phyloP scores from a whole-genome alignment of 129 eudicot genomes.

The Artemisia argyi region DNA sequence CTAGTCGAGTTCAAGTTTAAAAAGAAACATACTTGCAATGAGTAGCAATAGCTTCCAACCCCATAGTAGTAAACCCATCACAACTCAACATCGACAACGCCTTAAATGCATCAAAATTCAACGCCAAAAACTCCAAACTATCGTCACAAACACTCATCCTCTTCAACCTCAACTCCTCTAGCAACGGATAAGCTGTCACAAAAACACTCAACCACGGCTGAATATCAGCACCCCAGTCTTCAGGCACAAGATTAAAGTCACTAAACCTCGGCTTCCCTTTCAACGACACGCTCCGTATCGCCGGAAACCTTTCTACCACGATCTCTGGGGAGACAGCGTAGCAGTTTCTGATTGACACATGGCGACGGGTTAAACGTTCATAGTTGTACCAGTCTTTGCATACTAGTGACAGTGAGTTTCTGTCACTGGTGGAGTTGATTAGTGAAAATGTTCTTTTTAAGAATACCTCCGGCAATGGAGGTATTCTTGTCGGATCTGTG shows the following conservation, averaged over 20 bases:
- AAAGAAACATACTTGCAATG: constrained; percentile 60
- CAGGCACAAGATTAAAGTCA: constrained; percentile 78
- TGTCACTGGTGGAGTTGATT: constrained; percentile 51
- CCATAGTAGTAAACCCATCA: constrained; percentile 80
- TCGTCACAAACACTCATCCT: constrained; percentile 74
- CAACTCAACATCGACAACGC: constrained; percentile 62
- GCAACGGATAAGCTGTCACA: constrained; percentile 61
- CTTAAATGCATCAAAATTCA: constrained; percentile 56
- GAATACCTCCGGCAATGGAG: constrained; percentile 63
- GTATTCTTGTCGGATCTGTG: constrained; percentile 19
- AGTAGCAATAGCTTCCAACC: constrained; percentile 72
- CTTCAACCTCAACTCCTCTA: constrained; percentile 83
- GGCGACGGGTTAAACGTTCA: constrained; percentile 67
- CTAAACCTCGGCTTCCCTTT: constrained; percentile 83
- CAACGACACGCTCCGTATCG: constrained; percentile 59
- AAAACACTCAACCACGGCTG: constrained; percentile 63
- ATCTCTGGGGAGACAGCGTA: constrained; percentile 75
- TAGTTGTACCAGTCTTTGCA: constrained; percentile 84
- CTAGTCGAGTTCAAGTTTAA: not conserved
- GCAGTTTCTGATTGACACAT: constrained; percentile 68
- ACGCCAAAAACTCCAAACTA: constrained; percentile 74
- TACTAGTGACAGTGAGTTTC: constrained; percentile 64
- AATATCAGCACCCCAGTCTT: constrained; percentile 72
- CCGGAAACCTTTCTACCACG: constrained; percentile 66
- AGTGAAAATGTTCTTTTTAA: constrained; percentile 60